Evolutionary conservation across 805 yeast genomes (phyloP).

Genomic region (Ogataea philodendri): DNA sequence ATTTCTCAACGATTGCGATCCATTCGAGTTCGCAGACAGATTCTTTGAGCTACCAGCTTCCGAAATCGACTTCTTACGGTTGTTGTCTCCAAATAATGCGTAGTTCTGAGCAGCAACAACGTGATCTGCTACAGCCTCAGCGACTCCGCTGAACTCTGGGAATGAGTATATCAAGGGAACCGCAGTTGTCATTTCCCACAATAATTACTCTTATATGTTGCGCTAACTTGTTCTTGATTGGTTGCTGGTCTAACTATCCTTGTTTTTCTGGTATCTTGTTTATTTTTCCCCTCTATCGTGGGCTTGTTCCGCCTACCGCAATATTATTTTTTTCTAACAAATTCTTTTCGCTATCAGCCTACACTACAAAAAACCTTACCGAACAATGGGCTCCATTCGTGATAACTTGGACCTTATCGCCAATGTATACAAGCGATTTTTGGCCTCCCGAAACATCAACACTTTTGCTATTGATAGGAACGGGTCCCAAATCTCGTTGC

Average conservation of each 20-base stretch:
- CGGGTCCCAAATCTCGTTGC: background rate
- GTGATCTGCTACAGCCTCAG: slow-evolving; percentile 96
- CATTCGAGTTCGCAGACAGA: background rate
- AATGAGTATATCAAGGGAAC: slow-evolving; percentile 93
- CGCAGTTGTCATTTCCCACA: slow-evolving; percentile 71
- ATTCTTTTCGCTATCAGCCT: slow-evolving; percentile 10
- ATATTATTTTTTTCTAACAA: slow-evolving; percentile 10
- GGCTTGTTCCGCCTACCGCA: slow-evolving; percentile 7
- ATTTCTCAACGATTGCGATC: slow-evolving; percentile 7
- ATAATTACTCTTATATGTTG: background rate
- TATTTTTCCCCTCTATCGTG: slow-evolving; percentile 2
- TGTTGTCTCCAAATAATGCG: slow-evolving; percentile 43
- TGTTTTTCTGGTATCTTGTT: no score
- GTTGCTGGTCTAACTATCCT: no score
- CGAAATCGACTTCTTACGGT: slow-evolving; percentile 19
- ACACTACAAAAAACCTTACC: background rate
- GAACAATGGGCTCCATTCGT: slow-evolving; percentile 2
- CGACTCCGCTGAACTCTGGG: slow-evolving; percentile 85
- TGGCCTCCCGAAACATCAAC: background rate
- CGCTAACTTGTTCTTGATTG: background rate
- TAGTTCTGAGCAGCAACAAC: slow-evolving; percentile 83
- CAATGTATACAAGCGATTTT: slow-evolving; percentile 1
- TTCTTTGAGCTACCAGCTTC: no score
- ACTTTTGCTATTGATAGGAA: slow-evolving; percentile 4
- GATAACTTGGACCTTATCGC: slow-evolving; percentile 4